Evolutionary conservation across 148 eudicot genomes (phyloP).

Genomic region (Vaccinium corymbosum): DNA sequence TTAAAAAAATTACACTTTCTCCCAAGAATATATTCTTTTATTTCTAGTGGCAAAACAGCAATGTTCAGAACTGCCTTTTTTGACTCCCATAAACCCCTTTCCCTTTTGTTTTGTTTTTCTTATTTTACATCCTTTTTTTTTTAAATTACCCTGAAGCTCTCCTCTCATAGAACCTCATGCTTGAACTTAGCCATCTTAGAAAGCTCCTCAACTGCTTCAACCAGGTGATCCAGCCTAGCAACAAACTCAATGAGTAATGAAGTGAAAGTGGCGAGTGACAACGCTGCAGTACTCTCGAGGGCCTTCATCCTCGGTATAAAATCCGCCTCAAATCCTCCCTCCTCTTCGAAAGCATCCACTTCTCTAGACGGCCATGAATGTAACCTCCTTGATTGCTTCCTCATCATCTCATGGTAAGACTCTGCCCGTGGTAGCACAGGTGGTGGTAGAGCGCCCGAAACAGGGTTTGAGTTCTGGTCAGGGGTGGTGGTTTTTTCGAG

Average conservation of each 20-base stretch:
- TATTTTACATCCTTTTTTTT: neutral
- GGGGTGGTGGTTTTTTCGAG: conserved; percentile 13
- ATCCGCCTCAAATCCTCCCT: conserved; percentile 26
- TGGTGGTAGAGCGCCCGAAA: neutral
- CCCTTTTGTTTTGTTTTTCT: neutral
- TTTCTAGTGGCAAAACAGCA: neutral
- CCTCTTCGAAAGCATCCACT: conserved; percentile 43
- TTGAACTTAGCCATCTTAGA: conserved; percentile 50
- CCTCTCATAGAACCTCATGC: conserved; percentile 24
- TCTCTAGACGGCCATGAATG: conserved; percentile 56
- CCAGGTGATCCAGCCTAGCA: conserved; percentile 61
- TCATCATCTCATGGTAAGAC: conserved; percentile 45
- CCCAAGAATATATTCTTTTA: conserved; percentile 11
- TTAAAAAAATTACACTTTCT: conserved; percentile 3
- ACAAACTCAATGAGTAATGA: conserved; percentile 61
- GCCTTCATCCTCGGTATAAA: conserved; percentile 39
- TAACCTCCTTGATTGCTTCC: conserved; percentile 44
- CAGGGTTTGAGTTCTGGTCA: conserved; percentile 15
- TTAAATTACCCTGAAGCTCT: neutral
- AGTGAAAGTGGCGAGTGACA: conserved; percentile 56
- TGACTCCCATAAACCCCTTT: neutral
- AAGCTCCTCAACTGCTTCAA: conserved; percentile 58
- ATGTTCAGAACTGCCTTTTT: neutral
- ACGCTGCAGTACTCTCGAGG: conserved; percentile 40
- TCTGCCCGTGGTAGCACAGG: conserved; percentile 21